Conservation (phyloP, 108 stramenopile genomes). For the Cyclotella kingstonii region DNA sequence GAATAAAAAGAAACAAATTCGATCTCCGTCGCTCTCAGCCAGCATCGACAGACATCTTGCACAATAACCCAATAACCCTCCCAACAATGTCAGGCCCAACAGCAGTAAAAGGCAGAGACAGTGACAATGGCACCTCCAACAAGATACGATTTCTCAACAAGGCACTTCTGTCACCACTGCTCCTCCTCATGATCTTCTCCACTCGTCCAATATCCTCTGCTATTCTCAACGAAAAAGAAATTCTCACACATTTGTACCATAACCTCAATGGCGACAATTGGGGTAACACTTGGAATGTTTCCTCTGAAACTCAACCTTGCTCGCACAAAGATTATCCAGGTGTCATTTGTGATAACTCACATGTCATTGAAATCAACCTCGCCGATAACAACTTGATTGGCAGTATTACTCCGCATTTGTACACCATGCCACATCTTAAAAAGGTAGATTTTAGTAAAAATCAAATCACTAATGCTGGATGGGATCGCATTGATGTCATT, state of each 20-base stretch:
- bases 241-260: constrained; percentile 25
- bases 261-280: constrained; percentile 39
- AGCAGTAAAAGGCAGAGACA: too few relatives aligned
- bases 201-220: neutral
- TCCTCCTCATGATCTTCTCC: constrained; percentile 17
- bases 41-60: too few relatives aligned
- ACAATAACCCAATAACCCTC: too few relatives aligned
- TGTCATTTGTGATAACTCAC: constrained; percentile 19
- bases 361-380: constrained; percentile 58
- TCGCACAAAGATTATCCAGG: constrained; percentile 11
- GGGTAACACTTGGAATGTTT: constrained; percentile 21
- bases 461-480: constrained; percentile 29
- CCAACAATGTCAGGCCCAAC: too few relatives aligned
- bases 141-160: neutral
- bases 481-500: constrained; percentile 29
- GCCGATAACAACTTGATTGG: constrained; percentile 62
- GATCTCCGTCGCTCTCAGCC: too few relatives aligned
- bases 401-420: constrained; percentile 39
- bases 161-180: constrained; percentile 1
- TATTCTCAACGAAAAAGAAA: constrained; percentile 8
- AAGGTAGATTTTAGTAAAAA: constrained; percentile 33
- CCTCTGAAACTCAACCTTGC: constrained; percentile 9
- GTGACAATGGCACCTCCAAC: neutral
- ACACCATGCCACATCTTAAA: constrained; percentile 28
- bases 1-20: too few relatives aligned